These are phyloP conservation scores for Amaranthus palmeri DNA, from an alignment of 148 eudicot genomes.

Conservation along the genomic window DNA sequence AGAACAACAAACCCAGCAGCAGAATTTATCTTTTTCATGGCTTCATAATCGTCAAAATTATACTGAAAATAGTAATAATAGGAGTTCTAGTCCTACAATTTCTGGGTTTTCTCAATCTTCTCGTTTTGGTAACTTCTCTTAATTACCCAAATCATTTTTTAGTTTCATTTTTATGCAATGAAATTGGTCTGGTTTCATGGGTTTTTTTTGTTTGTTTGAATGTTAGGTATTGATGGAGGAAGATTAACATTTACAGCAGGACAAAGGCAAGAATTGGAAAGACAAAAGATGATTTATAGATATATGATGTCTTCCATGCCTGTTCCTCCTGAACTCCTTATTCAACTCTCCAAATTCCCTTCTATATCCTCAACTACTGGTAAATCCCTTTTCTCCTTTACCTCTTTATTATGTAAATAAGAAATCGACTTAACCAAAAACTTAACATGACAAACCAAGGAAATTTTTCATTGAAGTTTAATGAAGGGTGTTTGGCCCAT, in stretches of 20 bases:
- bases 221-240: slow-evolving; percentile 20
- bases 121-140: background rate
- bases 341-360: slow-evolving; percentile 29
- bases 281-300: slow-evolving; percentile 64
- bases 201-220: background rate
- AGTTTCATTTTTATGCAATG: too few relatives aligned
- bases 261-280: slow-evolving; percentile 72
- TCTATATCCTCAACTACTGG: background rate
- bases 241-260: slow-evolving; percentile 46
- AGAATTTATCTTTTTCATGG: background rate
- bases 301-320: slow-evolving; percentile 70
- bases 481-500: too few relatives aligned
- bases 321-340: slow-evolving; percentile 64
- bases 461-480: too few relatives aligned
- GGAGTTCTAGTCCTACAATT: background rate
- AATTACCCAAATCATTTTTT: too few relatives aligned
- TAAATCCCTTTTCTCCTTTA: too few relatives aligned
- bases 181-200: background rate
- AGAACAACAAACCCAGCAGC: slow-evolving; percentile 5
- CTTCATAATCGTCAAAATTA: slow-evolving; percentile 8
- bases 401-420: too few relatives aligned
- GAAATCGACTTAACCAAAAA: too few relatives aligned
- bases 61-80: background rate
- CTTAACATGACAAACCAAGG: too few relatives aligned
- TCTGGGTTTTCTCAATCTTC: background rate